Evolutionary conservation across 139 green algal genomes (phyloP).

Genomic region (Coelastrella sp.): DNA sequence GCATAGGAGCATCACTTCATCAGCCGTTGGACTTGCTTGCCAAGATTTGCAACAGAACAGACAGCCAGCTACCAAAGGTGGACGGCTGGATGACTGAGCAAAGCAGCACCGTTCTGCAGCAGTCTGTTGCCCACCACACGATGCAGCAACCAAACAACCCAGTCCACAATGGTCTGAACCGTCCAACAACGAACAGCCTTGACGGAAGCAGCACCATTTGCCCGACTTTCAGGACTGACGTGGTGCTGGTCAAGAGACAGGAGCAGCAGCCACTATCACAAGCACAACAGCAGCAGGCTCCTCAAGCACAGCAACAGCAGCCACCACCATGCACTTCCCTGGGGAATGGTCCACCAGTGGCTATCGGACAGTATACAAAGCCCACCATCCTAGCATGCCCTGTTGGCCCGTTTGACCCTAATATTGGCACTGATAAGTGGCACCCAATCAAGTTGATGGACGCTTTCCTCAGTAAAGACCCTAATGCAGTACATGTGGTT

Average conservation of each 20-base stretch:
- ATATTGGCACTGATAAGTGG: background rate
- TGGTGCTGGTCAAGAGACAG: background rate
- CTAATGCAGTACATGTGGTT: background rate
- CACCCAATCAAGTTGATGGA: background rate
- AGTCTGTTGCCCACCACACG: background rate
- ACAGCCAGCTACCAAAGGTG: background rate
- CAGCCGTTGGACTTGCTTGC: background rate
- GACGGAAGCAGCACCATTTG: background rate
- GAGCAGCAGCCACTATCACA: background rate
- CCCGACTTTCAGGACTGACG: background rate
- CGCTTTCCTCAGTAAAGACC: background rate
- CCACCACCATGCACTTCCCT: background rate
- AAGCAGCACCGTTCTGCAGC: background rate
- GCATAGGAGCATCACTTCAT: background rate
- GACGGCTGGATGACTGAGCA: background rate
- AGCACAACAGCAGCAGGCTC: too few relatives aligned
- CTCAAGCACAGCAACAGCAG: too few relatives aligned
- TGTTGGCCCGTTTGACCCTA: too few relatives aligned
- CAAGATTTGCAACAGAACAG: background rate
- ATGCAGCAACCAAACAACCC: background rate
- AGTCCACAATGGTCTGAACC: background rate
- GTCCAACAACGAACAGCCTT: background rate
- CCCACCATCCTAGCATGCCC: background rate
- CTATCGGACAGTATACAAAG: background rate
- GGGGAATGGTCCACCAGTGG: background rate